Base-by-base conservation (phyloP, 176 grass and related monocot genomes). In the Oryza coarctata region DNA sequence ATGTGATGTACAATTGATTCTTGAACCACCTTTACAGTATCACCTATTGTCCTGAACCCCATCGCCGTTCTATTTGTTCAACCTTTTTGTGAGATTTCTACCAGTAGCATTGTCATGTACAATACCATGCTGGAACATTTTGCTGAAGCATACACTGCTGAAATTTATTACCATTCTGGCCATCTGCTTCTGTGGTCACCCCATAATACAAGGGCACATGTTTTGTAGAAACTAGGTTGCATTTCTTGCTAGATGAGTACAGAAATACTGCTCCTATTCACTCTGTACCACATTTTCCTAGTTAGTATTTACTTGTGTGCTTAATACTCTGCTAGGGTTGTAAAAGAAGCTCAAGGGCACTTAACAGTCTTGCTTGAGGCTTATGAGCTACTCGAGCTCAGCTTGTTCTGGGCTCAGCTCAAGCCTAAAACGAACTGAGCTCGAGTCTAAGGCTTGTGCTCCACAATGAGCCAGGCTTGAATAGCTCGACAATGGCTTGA, bases 71-170 rank as follows among this genome's bases (percentile, higher is more conserved):
- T 15, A 30, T 29, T 76, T 41, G 45, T 22, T 22, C 38, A 23
- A 9, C 55, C 8, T n/a, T 43, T 43, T 45, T 5, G 1, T 50
- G 43, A 73, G 70, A 44, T 29, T 66, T 66, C 32, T 67, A 57
- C 57, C 44, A 23, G 6, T 72, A 63, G 40, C 41, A 3, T 3
- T 27, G 29, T 20, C 35, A 22, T 14, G 23, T 4, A 50, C 9
- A 73, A 22, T 20, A 64, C 15, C 57, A n/a, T 79, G 5, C 64
- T 74, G 27, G 58, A 62, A 62, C 2, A 17, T 7, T 84, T 85
- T 62, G 7, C 5, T 13, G 7, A 55, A 55, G 44, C 64, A 49
- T 17, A 49, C 45, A n/a, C 50, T 3, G 20, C 50, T 55, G 50
- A 55, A 45, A 22, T 55, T 70, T 77, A 14, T 25, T 17, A 14